Conservation (phyloP, 2,329 filamentous ascomycete species). For the Didymella glomerata region DNA sequence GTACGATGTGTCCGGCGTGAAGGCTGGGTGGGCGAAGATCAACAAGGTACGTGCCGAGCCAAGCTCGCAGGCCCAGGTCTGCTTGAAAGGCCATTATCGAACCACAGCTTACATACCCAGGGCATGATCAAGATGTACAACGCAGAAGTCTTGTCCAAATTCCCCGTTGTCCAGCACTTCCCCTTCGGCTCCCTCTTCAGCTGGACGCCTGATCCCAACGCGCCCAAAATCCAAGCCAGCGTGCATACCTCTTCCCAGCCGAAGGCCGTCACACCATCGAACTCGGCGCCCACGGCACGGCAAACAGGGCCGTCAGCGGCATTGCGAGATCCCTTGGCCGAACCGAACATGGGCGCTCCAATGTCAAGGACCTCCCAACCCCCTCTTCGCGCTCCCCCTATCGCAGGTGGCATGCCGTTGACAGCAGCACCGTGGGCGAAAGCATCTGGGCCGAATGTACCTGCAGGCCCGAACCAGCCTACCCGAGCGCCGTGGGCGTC, state of each 20-base stretch:
- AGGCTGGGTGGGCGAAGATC: conserved; percentile 94
- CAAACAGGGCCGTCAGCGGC: conserved; percentile 28
- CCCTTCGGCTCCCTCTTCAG: conserved; percentile 60
- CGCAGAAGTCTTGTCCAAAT: conserved; percentile 94
- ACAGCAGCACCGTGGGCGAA: conserved; percentile 10
- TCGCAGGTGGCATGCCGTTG: conserved; percentile 10
- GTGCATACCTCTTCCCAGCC: conserved; percentile 51
- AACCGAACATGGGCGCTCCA: conserved; percentile 9
- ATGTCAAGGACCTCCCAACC: neutral
- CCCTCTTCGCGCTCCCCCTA: conserved; percentile 13
- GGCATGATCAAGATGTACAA: conserved; percentile 99
- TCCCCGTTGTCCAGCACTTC: conserved; percentile 97
- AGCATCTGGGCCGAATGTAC: conserved; percentile 19
- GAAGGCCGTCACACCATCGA: conserved; percentile 30
- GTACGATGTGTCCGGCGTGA: conserved; percentile 92
- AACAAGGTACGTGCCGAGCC: conserved; percentile 63
- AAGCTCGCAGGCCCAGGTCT: neutral
- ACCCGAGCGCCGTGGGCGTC: conserved; percentile 45
- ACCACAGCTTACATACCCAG: conserved; percentile 51
- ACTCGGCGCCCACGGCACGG: conserved; percentile 31
- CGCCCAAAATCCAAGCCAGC: conserved; percentile 42
- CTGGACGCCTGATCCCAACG: conserved; percentile 57
- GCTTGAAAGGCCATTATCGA: no score
- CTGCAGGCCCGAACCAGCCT: conserved; percentile 44
- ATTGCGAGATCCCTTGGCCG: conserved; percentile 39